Evolutionary conservation across 2,329 filamentous ascomycete genomes (phyloP).

Genomic region (Scortechinia acanthostroma): DNA sequence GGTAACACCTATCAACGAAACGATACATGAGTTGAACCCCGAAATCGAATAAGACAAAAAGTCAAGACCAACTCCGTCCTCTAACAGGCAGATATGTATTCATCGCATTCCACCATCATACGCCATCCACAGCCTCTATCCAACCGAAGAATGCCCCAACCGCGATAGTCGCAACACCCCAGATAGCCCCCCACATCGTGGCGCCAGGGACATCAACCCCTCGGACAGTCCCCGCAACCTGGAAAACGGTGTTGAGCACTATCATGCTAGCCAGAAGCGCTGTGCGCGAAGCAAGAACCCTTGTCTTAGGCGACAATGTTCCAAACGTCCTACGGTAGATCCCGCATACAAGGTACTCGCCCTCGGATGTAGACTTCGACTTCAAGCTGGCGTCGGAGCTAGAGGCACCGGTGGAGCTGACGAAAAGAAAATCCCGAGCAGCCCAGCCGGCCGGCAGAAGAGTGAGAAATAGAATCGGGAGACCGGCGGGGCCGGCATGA

Average conservation of each 20-base stretch:
- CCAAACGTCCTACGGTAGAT: conserved; percentile 19
- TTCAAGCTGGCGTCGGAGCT: conserved; percentile 2
- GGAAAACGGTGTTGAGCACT: neutral
- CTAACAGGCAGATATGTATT: no score
- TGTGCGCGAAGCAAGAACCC: neutral
- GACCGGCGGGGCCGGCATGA: conserved; percentile 6
- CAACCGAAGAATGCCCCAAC: conserved; percentile 11
- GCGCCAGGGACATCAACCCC: neutral
- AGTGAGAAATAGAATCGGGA: conserved; percentile 23
- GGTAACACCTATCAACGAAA: no score
- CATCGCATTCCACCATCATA: conserved; percentile 11
- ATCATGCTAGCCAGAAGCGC: neutral
- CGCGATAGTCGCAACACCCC: neutral
- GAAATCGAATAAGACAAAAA: no score
- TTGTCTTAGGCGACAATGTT: conserved; percentile 7
- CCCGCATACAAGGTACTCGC: neutral
- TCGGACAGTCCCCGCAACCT: neutral
- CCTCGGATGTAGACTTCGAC: neutral
- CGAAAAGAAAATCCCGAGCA: neutral
- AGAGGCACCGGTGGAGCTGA: conserved; percentile 4
- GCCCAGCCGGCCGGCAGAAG: neutral
- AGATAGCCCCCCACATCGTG: neutral
- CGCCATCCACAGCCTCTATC: conserved; percentile 26
- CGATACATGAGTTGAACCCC: no score
- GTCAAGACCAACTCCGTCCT: no score